Evolutionary conservation across 164 flowering plant species (phyloP).

Genomic region (Dillenia suffruticosa): DNA sequence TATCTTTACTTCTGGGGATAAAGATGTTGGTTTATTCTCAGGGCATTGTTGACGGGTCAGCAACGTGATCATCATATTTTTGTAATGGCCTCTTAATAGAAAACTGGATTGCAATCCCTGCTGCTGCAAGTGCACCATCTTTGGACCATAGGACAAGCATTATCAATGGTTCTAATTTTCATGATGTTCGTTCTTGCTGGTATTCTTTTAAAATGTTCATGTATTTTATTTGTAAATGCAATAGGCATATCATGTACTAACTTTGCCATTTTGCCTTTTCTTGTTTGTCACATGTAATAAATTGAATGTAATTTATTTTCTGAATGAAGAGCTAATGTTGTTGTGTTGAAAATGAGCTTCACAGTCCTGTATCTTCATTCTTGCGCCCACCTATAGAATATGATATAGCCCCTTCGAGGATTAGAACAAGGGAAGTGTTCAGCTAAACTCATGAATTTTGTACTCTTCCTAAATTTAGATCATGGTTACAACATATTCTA

Average conservation of each 20-base stretch:
- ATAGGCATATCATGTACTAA: neutral
- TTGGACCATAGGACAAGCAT: constrained; percentile 39
- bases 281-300: neutral
- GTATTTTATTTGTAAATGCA: neutral
- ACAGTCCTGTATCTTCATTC: constrained; percentile 85
- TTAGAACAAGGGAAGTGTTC: constrained; percentile 30
- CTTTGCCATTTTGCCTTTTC: neutral
- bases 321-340: constrained; percentile 75
- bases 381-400: constrained; percentile 94
- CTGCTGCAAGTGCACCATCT: constrained; percentile 33
- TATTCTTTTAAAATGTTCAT: constrained; percentile 11
- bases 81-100: constrained; percentile 75
- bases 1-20: too few relatives aligned
- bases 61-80: constrained; percentile 1
- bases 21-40: too few relatives aligned
- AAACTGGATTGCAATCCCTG: constrained; percentile 71
- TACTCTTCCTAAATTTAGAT: too few relatives aligned
- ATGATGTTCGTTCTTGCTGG: constrained; percentile 96
- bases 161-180: constrained; percentile 71
- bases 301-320: constrained; percentile 2
- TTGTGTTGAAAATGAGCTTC: constrained; percentile 77
- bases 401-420: constrained; percentile 79
- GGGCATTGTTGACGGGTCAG: too few relatives aligned
- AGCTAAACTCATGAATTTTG: too few relatives aligned
- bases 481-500: too few relatives aligned